These are phyloP conservation scores for Candida pseudofarinosa DNA, from an alignment of 805 yeast species.

Conservation along the genomic window DNA sequence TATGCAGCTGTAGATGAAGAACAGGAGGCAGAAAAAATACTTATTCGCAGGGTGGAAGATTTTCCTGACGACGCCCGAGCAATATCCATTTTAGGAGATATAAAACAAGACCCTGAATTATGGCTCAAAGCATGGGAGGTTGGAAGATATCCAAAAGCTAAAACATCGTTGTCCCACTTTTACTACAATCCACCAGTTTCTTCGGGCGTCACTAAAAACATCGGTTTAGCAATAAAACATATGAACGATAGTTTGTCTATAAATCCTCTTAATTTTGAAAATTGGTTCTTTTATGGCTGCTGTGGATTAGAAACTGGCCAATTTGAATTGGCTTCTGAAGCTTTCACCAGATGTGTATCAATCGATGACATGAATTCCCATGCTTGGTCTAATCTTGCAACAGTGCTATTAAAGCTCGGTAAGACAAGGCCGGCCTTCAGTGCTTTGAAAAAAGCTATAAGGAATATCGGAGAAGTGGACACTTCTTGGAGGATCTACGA, in stretches of 20 bases:
- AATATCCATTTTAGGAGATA: conserved; percentile 78
- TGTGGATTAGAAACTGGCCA: conserved; percentile 71
- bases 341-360: conserved; percentile 86
- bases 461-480: conserved; percentile 59
- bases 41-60: conserved; percentile 48
- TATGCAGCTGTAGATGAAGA: conserved; percentile 81
- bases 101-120: conserved; percentile 64
- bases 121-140: conserved; percentile 89
- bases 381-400: conserved; percentile 90
- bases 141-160: conserved; percentile 81
- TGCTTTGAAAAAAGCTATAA: conserved; percentile 77
- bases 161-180: conserved; percentile 73
- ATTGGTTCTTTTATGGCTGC: conserved; percentile 93
- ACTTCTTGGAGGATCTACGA: conserved; percentile 90
- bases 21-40: conserved; percentile 56
- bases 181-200: conserved; percentile 61
- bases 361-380: conserved; percentile 75
- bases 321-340: conserved; percentile 80
- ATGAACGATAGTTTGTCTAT: conserved; percentile 69
- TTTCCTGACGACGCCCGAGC: conserved; percentile 81
- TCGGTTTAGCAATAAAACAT: conserved; percentile 55
- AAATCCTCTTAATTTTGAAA: conserved; percentile 70
- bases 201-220: conserved; percentile 49
- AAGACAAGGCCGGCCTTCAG: conserved; percentile 76
- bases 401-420: conserved; percentile 62